Percentiles rank a stretch among this genome's conserved stretches.
These are phyloP conservation scores for Tolypocladium ovalisporum DNA, from an alignment of 2,329 filamentous ascomycete species.

Conservation along the genomic window DNA sequence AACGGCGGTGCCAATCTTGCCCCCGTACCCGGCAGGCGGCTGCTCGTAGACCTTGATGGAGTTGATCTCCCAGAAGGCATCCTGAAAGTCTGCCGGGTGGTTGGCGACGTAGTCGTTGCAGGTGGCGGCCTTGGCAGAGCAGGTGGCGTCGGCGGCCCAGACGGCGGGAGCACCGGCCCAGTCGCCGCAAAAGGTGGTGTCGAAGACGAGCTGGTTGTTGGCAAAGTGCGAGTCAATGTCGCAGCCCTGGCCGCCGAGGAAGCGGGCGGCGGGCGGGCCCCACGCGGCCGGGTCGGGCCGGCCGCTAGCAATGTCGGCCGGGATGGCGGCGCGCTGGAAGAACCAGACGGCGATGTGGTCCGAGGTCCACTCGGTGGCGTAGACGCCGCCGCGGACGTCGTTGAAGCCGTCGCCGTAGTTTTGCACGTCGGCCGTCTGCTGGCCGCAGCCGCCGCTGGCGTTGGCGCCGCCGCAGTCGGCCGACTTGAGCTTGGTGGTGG, in stretches of 20 bases:
- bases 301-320: conserved; percentile 47
- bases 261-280: conserved; percentile 57
- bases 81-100: conserved; percentile 58
- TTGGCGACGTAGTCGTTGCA: conserved; percentile 63
- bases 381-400: conserved; percentile 55
- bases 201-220: conserved; percentile 65
- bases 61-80: conserved; percentile 71
- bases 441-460: conserved; percentile 48
- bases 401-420: conserved; percentile 66
- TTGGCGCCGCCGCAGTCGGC: conserved; percentile 45
- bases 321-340: conserved; percentile 59
- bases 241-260: conserved; percentile 55
- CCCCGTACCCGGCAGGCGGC: conserved; percentile 1
- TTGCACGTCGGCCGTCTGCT: conserved; percentile 36
- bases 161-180: conserved; percentile 60
- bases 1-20: neutral
- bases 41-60: conserved; percentile 51
- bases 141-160: conserved; percentile 49
- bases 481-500: conserved; percentile 32
- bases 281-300: conserved; percentile 57
- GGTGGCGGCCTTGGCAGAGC: conserved; percentile 46
- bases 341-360: conserved; percentile 68
- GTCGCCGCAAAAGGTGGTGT: conserved; percentile 78
- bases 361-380: conserved; percentile 67
- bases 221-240: conserved; percentile 60